A percentile compares a stretch with the other conserved stretches of the same genome.
phyloP scores from a whole-genome alignment of 257 asterid species.

The Solanum chaucha region DNA sequence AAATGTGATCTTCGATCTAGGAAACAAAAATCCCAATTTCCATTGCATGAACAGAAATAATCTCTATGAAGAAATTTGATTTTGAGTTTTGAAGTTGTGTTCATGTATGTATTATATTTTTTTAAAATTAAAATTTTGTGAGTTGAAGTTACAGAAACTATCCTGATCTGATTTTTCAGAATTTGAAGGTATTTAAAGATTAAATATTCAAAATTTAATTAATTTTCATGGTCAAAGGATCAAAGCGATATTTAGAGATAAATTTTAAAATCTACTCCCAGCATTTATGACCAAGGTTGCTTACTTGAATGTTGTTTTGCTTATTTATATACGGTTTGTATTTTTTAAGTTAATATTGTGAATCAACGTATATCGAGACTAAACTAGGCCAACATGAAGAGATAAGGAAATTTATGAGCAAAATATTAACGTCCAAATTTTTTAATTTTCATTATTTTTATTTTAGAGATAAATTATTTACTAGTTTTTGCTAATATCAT shows the following conservation, averaged over 20 bases:
- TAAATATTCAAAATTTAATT: too few relatives aligned
- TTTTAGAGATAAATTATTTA: not conserved
- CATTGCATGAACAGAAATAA: not conserved
- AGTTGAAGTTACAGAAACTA: too few relatives aligned
- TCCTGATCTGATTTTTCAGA: too few relatives aligned
- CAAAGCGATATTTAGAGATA: too few relatives aligned
- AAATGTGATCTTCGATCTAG: not conserved
- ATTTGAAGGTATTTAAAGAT: not conserved
- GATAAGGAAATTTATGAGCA: not conserved
- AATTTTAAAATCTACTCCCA: not conserved
- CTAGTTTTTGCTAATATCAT: not conserved
- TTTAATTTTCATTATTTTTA: not conserved
- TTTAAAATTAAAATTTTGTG: too few relatives aligned
- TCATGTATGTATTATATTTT: not conserved
- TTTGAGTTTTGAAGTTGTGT: not conserved
- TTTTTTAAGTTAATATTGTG: not conserved
- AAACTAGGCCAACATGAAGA: not conserved
- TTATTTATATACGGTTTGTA: not conserved
- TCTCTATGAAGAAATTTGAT: not conserved
- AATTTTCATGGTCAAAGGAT: too few relatives aligned
- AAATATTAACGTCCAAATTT: not conserved
- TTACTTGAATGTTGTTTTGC: not conserved
- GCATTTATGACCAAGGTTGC: not conserved
- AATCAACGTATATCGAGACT: not conserved
- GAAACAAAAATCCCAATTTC: not conserved